Base-by-base conservation (phyloP, 73 alveolate species). In the Effrenium voratum region DNA sequence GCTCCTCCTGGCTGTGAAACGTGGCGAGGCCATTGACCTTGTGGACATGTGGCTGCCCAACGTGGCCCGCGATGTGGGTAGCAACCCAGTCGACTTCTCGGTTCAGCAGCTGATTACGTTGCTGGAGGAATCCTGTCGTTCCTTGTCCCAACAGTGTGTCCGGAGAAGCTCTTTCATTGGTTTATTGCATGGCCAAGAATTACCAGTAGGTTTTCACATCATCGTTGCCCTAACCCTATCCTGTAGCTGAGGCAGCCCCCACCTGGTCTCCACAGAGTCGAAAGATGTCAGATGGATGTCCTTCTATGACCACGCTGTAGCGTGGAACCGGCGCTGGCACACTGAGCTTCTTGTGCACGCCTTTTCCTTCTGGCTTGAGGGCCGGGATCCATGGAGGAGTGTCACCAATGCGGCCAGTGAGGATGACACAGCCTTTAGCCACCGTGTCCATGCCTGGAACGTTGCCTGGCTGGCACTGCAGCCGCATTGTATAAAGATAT, bases 361-460 rank as follows among this genome's bases (percentile, higher is more conserved):
- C 43, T 77, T 2, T 26, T 2, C 63, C 1, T 77, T 57, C 63
- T 77, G 60, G 60, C 63, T 22, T 40, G 44, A 77, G 19, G 87
- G 87, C 34, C 40, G 44, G 43, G 3, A 19, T 2, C 87, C 87
- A 13, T 77, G 87, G 87, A 43, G 44, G 22, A 10, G 28, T 32
- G 6, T 26, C 2, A 2, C 46, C 2, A 43, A 44, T 22, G 3
- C 46, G 2, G 41, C 32, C 1, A 43, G 41, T 5, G 41, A 30
- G 3, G 44, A 26, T 4, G 63, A 41, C 63, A 77, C 41, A 12
- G 26, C 63, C 26, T 77, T 77, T 24, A 12, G 63, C 5, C 63
- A 77, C 60, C 85, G 85, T 5, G 85, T 75, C 57, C 36, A 75
- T 75, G 85, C 85, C 36, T 75, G 85, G 85, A 5, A 34, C 22